phyloP scores from a whole-genome alignment of 805 yeast genomes.

The Pichia ethanolica region DNA sequence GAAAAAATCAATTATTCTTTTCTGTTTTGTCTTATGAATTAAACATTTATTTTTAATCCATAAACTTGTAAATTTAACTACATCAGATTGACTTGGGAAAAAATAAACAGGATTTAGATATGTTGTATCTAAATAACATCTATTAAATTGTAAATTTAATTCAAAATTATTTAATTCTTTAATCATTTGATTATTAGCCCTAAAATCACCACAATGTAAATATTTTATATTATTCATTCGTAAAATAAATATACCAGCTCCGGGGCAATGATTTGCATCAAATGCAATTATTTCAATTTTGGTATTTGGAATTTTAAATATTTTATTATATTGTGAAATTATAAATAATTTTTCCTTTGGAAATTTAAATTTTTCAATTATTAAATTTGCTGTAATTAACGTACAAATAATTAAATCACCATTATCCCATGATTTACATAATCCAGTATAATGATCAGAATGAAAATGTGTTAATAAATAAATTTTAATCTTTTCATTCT shows the following conservation, averaged over 20 bases:
- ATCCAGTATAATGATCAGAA: conserved; percentile 89
- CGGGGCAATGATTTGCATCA: conserved; percentile 97
- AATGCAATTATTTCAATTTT: conserved; percentile 49
- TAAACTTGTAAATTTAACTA: conserved; percentile 51
- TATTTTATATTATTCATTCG: conserved; percentile 36
- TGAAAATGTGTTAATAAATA: conserved; percentile 82
- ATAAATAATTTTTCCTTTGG: conserved; percentile 33
- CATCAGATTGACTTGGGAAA: conserved; percentile 71
- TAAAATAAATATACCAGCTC: conserved; percentile 76
- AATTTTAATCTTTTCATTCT: conserved; percentile 36
- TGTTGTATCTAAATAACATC: conserved; percentile 83
- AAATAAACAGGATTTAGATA: conserved; percentile 67
- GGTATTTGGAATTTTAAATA: conserved; percentile 33
- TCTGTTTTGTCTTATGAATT: conserved; percentile 19
- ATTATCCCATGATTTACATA: conserved; percentile 66
- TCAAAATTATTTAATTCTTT: conserved; percentile 23
- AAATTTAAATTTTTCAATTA: conserved; percentile 47
- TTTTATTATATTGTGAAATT: conserved; percentile 32
- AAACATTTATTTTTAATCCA: conserved; percentile 32
- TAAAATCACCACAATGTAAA: conserved; percentile 90
- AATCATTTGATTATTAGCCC: conserved; percentile 55
- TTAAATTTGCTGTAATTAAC: conserved; percentile 54
- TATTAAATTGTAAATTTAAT: conserved; percentile 35
- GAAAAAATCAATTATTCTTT: conserved; percentile 34
- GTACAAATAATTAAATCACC: conserved; percentile 66